Evolutionary conservation across 331 rosid species (phyloP).

Genomic region (Quercus lobata): DNA sequence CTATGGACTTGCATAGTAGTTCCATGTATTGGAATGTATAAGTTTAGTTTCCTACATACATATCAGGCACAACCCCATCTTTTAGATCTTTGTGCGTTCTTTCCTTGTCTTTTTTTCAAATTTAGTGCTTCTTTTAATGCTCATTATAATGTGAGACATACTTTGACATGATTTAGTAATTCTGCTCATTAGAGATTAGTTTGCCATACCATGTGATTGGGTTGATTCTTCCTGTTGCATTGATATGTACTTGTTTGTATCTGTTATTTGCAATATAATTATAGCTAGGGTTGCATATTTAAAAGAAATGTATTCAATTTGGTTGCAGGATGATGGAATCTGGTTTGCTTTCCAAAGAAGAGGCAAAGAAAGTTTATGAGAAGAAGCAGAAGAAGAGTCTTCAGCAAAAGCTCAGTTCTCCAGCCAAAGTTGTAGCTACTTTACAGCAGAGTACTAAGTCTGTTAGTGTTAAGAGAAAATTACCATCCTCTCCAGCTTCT

Average conservation of each 20-base stretch:
- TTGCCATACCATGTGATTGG: background rate
- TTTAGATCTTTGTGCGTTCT: background rate
- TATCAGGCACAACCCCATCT: background rate
- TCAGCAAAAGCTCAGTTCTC: conserved; percentile 49
- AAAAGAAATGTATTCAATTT: conserved; percentile 1
- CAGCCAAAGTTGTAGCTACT: conserved; percentile 27
- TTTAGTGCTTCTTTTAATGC: background rate
- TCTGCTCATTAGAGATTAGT: background rate
- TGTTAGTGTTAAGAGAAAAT: conserved; percentile 45
- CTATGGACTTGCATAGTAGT: background rate
- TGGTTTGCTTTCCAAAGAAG: conserved; percentile 66
- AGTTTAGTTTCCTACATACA: background rate
- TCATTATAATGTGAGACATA: background rate
- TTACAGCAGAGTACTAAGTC: conserved; percentile 24
- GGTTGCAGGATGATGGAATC: conserved; percentile 86
- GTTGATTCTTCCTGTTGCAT: background rate
- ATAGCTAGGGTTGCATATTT: background rate
- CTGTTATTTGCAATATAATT: background rate
- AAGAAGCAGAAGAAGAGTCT: conserved; percentile 56
- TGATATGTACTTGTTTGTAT: background rate
- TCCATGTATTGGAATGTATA: background rate
- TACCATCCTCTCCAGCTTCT: conserved; percentile 20
- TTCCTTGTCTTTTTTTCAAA: background rate
- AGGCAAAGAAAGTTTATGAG: conserved; percentile 55
- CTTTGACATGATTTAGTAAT: background rate